Evolutionary conservation across 2,329 filamentous ascomycete species (phyloP).

Genomic region (Exophiala oligosperma): DNA sequence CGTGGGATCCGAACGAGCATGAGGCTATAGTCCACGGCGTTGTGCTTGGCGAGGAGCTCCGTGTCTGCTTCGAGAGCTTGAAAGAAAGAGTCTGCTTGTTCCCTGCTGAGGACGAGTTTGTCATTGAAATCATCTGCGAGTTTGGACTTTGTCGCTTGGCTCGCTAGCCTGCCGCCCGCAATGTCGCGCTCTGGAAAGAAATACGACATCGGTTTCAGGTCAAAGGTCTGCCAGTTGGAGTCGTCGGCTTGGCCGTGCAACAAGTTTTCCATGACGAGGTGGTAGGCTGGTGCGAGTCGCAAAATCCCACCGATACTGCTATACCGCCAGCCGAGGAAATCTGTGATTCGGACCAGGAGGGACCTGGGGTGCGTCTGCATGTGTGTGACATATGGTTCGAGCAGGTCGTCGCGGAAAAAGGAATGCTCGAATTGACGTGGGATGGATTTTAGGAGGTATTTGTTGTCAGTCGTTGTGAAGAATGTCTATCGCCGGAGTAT

Average conservation of each 20-base stretch:
- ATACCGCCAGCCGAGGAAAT: conserved; percentile 53
- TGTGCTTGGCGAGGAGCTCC: conserved; percentile 59
- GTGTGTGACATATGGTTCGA: conserved; percentile 64
- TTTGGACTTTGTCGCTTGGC: conserved; percentile 64
- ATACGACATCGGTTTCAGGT: conserved; percentile 72
- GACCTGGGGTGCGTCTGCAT: conserved; percentile 62
- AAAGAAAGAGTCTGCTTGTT: conserved; percentile 59
- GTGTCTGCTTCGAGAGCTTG: conserved; percentile 62
- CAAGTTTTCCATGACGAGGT: conserved; percentile 78
- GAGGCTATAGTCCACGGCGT: conserved; percentile 74
- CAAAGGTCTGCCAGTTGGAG: conserved; percentile 68
- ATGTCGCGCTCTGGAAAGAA: conserved; percentile 76
- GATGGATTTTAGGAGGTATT: conserved; percentile 70
- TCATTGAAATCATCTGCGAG: conserved; percentile 68
- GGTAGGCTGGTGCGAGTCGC: conserved; percentile 65
- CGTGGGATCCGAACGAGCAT: conserved; percentile 64
- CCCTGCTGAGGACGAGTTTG: conserved; percentile 59
- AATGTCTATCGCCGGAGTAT: conserved; percentile 52
- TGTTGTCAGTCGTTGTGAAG: conserved; percentile 65
- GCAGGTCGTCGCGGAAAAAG: conserved; percentile 67
- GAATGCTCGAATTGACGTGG: conserved; percentile 68
- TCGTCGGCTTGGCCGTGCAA: conserved; percentile 59
- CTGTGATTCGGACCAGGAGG: conserved; percentile 69
- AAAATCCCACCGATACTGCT: conserved; percentile 62
- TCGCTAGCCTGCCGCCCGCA: conserved; percentile 62